Conservation (phyloP, 2,329 filamentous ascomycete species). For the Epichloe amarillans region DNA sequence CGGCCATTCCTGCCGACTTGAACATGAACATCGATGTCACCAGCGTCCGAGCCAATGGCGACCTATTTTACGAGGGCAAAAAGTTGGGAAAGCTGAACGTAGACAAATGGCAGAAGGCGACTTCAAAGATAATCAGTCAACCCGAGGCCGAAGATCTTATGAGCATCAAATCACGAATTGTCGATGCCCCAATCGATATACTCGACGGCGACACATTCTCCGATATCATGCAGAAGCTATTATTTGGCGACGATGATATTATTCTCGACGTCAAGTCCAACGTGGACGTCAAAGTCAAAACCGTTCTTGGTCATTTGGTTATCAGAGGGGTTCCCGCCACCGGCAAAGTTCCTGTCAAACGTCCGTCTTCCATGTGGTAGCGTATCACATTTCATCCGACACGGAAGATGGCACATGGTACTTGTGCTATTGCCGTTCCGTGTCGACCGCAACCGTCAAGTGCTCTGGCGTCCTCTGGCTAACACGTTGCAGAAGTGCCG, state of each 20-base stretch:
- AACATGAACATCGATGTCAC: slow-evolving; percentile 73
- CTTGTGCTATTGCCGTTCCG: slow-evolving; percentile 8
- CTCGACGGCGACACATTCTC: slow-evolving; percentile 68
- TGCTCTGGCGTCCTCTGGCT: slow-evolving; percentile 15
- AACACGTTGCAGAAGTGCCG: slow-evolving; percentile 40
- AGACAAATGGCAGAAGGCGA: slow-evolving; percentile 69
- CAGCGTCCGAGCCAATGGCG: slow-evolving; percentile 59
- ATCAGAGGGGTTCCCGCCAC: slow-evolving; percentile 75
- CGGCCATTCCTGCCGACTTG: slow-evolving; percentile 71
- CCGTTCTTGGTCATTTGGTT: slow-evolving; percentile 66
- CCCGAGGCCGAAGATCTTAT: slow-evolving; percentile 48
- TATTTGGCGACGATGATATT: slow-evolving; percentile 62
- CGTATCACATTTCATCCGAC: slow-evolving; percentile 5
- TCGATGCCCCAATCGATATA: slow-evolving; percentile 69
- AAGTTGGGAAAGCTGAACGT: slow-evolving; percentile 75
- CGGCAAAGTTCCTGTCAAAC: slow-evolving; percentile 81
- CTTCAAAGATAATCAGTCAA: slow-evolving; percentile 54
- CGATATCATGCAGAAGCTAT: slow-evolving; percentile 64
- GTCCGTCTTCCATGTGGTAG: slow-evolving; percentile 50
- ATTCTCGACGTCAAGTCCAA: slow-evolving; percentile 60
- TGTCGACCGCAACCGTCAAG: slow-evolving; percentile 9
- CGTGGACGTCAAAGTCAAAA: slow-evolving; percentile 73
- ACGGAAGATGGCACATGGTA: slow-evolving; percentile 14
- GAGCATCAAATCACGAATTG: slow-evolving; percentile 61
- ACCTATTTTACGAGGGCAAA: slow-evolving; percentile 64